Evolutionary conservation across 2,329 filamentous ascomycete genomes (phyloP).

Genomic region (Coniochaeta hoffmannii): DNA sequence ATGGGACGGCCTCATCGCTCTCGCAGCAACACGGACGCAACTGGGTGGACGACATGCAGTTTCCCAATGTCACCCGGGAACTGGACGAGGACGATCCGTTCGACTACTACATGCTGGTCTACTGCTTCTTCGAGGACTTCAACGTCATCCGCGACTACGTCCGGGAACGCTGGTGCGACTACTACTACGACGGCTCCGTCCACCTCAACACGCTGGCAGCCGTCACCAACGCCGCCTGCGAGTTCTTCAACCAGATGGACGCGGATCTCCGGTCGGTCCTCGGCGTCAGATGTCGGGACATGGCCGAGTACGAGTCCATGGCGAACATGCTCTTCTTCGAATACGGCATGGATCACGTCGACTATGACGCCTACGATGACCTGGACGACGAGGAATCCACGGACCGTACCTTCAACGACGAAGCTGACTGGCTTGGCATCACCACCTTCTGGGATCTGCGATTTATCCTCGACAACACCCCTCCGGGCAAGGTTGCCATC

Average conservation of each 20-base stretch:
- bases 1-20: not conserved
- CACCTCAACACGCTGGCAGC: constrained; percentile 18
- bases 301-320: constrained; percentile 17
- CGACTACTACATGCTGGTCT: constrained; percentile 24
- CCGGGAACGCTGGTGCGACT: constrained; percentile 23
- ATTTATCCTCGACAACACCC: not conserved
- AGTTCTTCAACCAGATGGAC: constrained; percentile 22
- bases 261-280: constrained; percentile 15
- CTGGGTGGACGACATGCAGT: constrained; percentile 17
- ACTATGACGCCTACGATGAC: constrained; percentile 15
- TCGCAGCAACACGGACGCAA: not conserved
- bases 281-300: constrained; percentile 3
- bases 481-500: not conserved
- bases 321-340: constrained; percentile 18
- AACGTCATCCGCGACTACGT: constrained; percentile 21
- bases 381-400: constrained; percentile 12
- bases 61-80: constrained; percentile 4
- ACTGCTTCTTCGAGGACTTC: constrained; percentile 27
- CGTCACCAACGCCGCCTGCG: constrained; percentile 23
- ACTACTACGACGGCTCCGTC: constrained; percentile 18
- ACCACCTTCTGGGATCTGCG: not conserved
- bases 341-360: constrained; percentile 19
- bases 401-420: constrained; percentile 6
- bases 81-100: constrained; percentile 17
- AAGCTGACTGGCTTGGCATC: not conserved